Evolutionary conservation across 1,284 basidiomycete species (phyloP), one percentile per base, ranked within the genome.

Genomic region (Ganoderma boninense): DNA sequence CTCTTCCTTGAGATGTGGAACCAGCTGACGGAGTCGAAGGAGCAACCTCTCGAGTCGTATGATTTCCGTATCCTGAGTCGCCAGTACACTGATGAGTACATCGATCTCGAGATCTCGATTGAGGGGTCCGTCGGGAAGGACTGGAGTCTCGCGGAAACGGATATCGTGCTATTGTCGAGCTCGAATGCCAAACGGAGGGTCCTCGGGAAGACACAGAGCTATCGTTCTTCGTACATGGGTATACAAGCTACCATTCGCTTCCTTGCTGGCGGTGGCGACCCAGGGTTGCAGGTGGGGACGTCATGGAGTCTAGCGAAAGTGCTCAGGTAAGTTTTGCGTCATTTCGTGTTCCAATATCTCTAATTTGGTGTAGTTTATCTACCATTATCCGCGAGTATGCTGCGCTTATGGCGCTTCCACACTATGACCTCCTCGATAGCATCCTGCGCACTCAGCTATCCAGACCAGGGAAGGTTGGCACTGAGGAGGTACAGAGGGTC

Each of bases 381-480:
- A 99, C 98, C 0, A 86, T 97, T 29, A 90, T 97, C 76, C 92
- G 98, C 65, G 98, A 99, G 83, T 99, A 95, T 79, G 92, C 90
- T 7, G 96, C 97, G 2, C 86, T 99, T 14, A 87, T 92, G 77
- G 93, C 92, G 26, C 84, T 98, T 65, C 92, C 91, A 5, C 94
- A 94, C 80, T 96, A 96, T 75, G 95, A 97, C 71, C 86, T 95
- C 20, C 89, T 88, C 64, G 82, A 87, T 35, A 87, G 88, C 44
- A 90, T 99, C 62, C 82, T 98, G 64, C 84, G 85, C 32, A 94
- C 95, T 1, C 84, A 84, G 16, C 85, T 95, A 38, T 82, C 87
- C 23, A 80, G 82, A 40, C 83, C 87, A 61, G 80, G 87, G 20
- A 78, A 78, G 26, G 75, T 92, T n/a, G 84, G 90, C 10, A 71